Evolutionary conservation across 257 asterid species (phyloP), one percentile per base, ranked within the genome.

Genomic region (Verbascum thapsus): DNA sequence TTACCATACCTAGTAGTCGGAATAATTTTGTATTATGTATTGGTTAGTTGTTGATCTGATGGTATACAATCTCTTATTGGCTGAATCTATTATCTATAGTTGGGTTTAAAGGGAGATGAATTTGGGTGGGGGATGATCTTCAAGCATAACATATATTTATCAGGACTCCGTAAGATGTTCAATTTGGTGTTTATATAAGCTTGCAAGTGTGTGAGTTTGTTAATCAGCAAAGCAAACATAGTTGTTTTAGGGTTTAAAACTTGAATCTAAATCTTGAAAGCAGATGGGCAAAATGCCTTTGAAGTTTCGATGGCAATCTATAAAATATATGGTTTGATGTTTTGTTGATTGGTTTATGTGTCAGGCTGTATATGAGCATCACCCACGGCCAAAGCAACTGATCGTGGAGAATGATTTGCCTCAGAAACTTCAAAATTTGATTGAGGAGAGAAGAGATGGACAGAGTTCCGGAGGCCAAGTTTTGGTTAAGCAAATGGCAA

Each of bases 391-490:
- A n/a, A 90, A 94, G 80, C 95, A 94, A 68, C 77, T 94, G 76
- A 94, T 94, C 17, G 95, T 94, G 74, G 99, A 90, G 85, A 87
- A 94, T 43, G 85, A 94, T 81, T 85, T 94, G 49, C 99, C 96
- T 8, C 88, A 77, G 58, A 85, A 84, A 82, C 97, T 94, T 66
- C 95, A 87, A 67, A 84, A 81, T 83, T 73, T 94, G 83, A 94
- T 94, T 0, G 95, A 87, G 79, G 99, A 94, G 76, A 84, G 99
- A 57, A 80, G 99, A 76, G 96, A 87, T 22, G 99, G 99, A 32
- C 96, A 85, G 74, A 90, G 88, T 74, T 94, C 95, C 6, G 97
- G 97, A 42, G 97, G 96, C 30, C 99, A 94, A 81, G 99, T 94
- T 56, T 71, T 94, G 80, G 99, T 94, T 26, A 94, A 94, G 60